A percentile compares a stretch with the other conserved stretches of the same genome.
Evolutionary conservation across 2,329 filamentous ascomycete genomes (phyloP).

Genomic region (Exophiala oligosperma): DNA sequence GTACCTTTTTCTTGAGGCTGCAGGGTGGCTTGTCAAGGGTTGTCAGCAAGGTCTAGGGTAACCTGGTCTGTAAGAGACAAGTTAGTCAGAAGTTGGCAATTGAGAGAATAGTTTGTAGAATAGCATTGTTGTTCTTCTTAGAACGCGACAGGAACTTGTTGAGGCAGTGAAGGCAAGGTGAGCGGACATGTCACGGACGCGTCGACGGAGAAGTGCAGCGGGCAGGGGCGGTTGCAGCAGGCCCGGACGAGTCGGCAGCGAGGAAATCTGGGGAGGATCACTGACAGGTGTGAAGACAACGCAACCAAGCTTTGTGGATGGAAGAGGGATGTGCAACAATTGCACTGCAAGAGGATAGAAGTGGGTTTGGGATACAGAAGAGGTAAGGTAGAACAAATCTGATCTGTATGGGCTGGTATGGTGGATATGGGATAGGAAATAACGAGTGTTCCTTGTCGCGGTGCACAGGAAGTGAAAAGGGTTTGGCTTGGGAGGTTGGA

Average conservation of each 20-base stretch:
- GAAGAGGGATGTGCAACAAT: slow-evolving; percentile 24
- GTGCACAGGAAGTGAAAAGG: slow-evolving; percentile 18
- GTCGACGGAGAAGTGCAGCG: slow-evolving; percentile 15
- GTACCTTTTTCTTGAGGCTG: slow-evolving; percentile 14
- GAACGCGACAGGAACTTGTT: no score
- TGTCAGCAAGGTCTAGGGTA: background rate
- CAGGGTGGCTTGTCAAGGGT: background rate
- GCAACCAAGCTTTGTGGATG: slow-evolving; percentile 26
- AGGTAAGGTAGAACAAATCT: slow-evolving; percentile 25
- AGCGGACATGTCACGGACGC: slow-evolving; percentile 12
- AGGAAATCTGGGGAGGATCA: slow-evolving; percentile 19
- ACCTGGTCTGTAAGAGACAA: slow-evolving; percentile 3
- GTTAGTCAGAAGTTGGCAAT: slow-evolving; percentile 11
- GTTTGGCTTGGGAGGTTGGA: slow-evolving; percentile 20
- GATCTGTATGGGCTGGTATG: slow-evolving; percentile 23
- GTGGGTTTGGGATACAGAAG: slow-evolving; percentile 26
- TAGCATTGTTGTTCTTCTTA: background rate
- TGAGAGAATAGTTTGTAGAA: background rate
- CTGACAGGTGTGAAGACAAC: slow-evolving; percentile 11
- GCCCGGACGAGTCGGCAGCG: slow-evolving; percentile 1
- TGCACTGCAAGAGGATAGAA: slow-evolving; percentile 25
- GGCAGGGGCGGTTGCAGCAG: background rate
- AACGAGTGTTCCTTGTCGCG: slow-evolving; percentile 7
- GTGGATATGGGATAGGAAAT: background rate
- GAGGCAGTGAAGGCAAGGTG: slow-evolving; percentile 5